Base-by-base conservation (phyloP, 306 rosid genomes). In the Vigna nakashimae region DNA sequence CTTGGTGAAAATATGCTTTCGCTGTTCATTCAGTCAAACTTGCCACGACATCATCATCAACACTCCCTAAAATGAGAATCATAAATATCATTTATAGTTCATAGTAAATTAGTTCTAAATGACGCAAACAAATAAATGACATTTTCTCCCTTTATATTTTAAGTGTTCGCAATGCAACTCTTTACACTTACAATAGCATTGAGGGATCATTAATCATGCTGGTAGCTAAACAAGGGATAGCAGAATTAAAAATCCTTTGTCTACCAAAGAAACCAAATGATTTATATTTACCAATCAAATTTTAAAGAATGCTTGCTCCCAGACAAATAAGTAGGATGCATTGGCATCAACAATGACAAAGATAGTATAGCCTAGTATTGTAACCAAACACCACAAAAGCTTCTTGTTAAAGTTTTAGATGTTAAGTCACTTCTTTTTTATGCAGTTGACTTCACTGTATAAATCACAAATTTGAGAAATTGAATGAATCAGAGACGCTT, bases 31-130 rank as follows among this genome's bases (percentile, higher is more conserved):
- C 81, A 15, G 73, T 51, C 65, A 72, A 73, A 69, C 55, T 48
- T 51, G 70, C 84, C 42, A 14, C 73, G 64, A 51, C 62, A 63
- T 79, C 82, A 59, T 58, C 17, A 26, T 50, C 81, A 57, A 53
- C 65, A 62, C 9, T 74, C 80, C 86, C 86, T 86, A 49, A 64
- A 78, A 74, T 38, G 73, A 63, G 72, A 74, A 82, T 64, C 4
- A 56, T 75, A 84, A 62, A 78, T 12, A 57, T 84, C 80, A 58
- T 38, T 73, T 67, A 30, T 40, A 49, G 50, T 42, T 55, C 49
- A 71, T 15, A 50, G 48, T 78, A 36, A 48, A 16, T 68, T 51
- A 11, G 20, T n/a, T 62, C 57, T 8, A 34, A 48, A 56, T 26
- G 26, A 26, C 65, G 63, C 75, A 80, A 67, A 49, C 48, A 59